Evolutionary conservation across 2,329 filamentous ascomycete species (phyloP), one percentile per base, ranked within the genome.

Genomic region (Alternaria ventricosa): DNA sequence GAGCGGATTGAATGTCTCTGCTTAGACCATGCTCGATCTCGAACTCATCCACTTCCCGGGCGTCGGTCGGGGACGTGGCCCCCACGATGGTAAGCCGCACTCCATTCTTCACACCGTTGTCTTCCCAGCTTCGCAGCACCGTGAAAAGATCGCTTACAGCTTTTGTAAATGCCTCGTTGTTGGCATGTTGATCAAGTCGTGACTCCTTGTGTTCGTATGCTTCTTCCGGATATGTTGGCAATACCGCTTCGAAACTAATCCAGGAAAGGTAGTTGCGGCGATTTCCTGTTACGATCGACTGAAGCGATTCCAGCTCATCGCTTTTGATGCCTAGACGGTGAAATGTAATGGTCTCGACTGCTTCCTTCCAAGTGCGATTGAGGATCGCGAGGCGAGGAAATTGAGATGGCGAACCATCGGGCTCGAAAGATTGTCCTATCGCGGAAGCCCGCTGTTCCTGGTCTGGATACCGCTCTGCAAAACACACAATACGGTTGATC

Each of bases 401-500:
- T 33, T 57, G 46, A 28, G 43, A 50, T 30, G 30, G 46, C 45
- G 43, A 33, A 15, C 55, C n/a, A 23, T 45, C 44, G 22, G 11
- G 53, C 28, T 57, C 7, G 23, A 30, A 43, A 44, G 46, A 61
- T 30, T 64, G 36, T 13, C 18, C 28, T 49, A 56, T 65, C 28
- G 59, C 57, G 3, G 43, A 36, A 45, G 44, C 41, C 28, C 49
- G 44, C 30, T 56, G 28, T 25, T 66, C 60, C 12, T 62, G 44
- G 15, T 56, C 59, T n/a, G 50, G 45, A 15, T 60, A 61, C 12
- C 59, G 55, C 30, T 56, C 55, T 49, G 50, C 23, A 15, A 33
- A 45, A 28, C 7, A 66, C 45, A 60, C 54, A 27, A 68, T 66
- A 5, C 51, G 60, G 25, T 67, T 62, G 18, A 65, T 56, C 44